These are phyloP conservation scores for Monilinia aucupariae DNA, from an alignment of 2,329 filamentous ascomycete genomes.

Conservation along the genomic window DNA sequence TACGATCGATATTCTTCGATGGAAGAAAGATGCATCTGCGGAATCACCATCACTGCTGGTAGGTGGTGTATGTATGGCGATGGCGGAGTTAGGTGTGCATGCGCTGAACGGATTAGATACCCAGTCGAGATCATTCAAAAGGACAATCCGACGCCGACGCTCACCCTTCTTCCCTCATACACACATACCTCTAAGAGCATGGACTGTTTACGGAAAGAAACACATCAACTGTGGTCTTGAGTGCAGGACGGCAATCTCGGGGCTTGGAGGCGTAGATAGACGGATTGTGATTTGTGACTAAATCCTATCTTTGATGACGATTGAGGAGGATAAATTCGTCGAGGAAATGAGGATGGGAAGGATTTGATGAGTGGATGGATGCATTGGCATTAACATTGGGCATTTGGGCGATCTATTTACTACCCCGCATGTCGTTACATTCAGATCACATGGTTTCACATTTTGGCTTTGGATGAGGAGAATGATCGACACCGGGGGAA, in stretches of 20 bases:
- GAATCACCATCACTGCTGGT: background rate
- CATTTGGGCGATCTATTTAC: background rate
- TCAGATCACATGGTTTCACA: background rate
- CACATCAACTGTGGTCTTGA: background rate
- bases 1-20: background rate
- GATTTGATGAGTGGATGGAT: background rate
- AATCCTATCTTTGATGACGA: background rate
- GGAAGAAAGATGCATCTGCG: too few species aligned
- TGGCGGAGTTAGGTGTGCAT: background rate
- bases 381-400: background rate
- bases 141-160: background rate
- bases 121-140: background rate
- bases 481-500: background rate
- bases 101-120: background rate
- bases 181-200: background rate
- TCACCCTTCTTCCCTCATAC: background rate
- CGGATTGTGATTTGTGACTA: background rate
- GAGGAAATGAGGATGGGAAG: background rate
- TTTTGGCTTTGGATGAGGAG: background rate
- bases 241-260: background rate
- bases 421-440: constrained; percentile 5
- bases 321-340: too few species aligned
- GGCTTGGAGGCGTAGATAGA: background rate
- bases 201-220: background rate
- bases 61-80: background rate